These are phyloP conservation scores for Aspergillus eucalypticola DNA, from an alignment of 2,329 filamentous ascomycete genomes.

Conservation along the genomic window DNA sequence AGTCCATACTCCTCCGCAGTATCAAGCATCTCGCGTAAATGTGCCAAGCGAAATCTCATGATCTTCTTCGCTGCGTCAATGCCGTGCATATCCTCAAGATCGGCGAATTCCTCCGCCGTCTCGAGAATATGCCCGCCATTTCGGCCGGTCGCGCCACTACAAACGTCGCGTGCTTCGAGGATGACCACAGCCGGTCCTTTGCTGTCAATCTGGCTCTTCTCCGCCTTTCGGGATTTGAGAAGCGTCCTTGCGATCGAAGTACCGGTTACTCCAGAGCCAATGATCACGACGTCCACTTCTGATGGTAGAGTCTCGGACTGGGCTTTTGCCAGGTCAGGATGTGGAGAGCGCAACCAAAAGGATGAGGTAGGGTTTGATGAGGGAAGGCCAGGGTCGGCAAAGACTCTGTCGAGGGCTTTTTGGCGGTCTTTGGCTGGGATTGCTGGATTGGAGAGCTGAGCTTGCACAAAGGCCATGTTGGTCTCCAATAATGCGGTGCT, in stretches of 20 bases:
- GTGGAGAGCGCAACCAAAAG: slow-evolving; percentile 32
- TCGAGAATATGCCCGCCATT: slow-evolving; percentile 37
- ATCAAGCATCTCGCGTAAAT: slow-evolving; percentile 25
- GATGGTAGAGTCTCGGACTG: slow-evolving; percentile 24
- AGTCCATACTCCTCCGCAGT: slow-evolving; percentile 25
- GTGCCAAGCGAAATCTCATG: slow-evolving; percentile 26
- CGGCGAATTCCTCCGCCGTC: slow-evolving; percentile 27
- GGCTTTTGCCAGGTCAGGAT: slow-evolving; percentile 23
- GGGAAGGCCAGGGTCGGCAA: slow-evolving; percentile 30
- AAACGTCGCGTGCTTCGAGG: slow-evolving; percentile 34
- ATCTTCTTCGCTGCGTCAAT: slow-evolving; percentile 23
- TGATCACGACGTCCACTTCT: slow-evolving; percentile 31
- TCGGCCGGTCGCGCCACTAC: slow-evolving; percentile 36
- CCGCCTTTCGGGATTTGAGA: slow-evolving; percentile 9
- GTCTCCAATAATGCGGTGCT: not conserved
- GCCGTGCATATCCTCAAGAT: slow-evolving; percentile 20
- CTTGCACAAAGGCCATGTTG: slow-evolving; percentile 27
- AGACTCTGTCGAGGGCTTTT: slow-evolving; percentile 26
- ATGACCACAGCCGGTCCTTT: slow-evolving; percentile 23
- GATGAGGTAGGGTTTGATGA: slow-evolving; percentile 32
- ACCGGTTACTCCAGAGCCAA: slow-evolving; percentile 34
- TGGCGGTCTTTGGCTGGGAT: slow-evolving; percentile 24
- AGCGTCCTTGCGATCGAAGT: slow-evolving; percentile 28
- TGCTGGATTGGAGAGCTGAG: slow-evolving; percentile 19
- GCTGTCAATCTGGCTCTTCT: not conserved